These are phyloP conservation scores for Lecanicillium sp. DNA, from an alignment of 2,329 filamentous ascomycete species.

Conservation along the genomic window DNA sequence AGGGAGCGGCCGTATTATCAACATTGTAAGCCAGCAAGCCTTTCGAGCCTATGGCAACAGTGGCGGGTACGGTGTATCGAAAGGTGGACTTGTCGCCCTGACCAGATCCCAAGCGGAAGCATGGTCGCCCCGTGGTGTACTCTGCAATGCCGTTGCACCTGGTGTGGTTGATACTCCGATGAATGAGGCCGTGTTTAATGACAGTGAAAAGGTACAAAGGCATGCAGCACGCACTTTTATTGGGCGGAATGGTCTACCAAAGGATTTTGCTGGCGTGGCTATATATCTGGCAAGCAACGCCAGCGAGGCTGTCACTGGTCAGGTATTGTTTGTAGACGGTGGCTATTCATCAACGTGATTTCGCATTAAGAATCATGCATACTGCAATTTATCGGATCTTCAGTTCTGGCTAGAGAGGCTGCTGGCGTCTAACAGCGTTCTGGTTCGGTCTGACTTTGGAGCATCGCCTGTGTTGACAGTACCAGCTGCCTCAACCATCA, in stretches of 20 bases:
- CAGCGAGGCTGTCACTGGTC: conserved; percentile 23
- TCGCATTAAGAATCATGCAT: too few species aligned
- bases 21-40: conserved; percentile 23
- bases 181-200: conserved; percentile 15
- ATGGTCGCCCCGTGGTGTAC: conserved; percentile 23
- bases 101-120: conserved; percentile 26
- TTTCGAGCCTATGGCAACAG: conserved; percentile 24
- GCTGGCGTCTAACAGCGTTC: not conserved
- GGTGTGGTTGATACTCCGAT: conserved; percentile 22
- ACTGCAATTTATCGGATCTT: too few species aligned
- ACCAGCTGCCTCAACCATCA: conserved; percentile 28
- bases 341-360: conserved; percentile 22
- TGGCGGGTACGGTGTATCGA: conserved; percentile 24
- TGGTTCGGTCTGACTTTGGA: conserved; percentile 15
- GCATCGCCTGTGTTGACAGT: conserved; percentile 23
- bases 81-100: conserved; percentile 21
- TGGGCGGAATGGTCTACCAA: conserved; percentile 20
- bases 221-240: conserved; percentile 22
- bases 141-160: conserved; percentile 25
- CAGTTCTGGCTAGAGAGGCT: too few species aligned
- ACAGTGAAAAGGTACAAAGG: conserved; percentile 12
- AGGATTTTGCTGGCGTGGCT: conserved; percentile 22
- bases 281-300: conserved; percentile 23
- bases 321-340: conserved; percentile 26
- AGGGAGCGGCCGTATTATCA: conserved; percentile 25